Conservation (phyloP, 495 filamentous ascomycete genomes). For the Chaetomium tenue region DNA sequence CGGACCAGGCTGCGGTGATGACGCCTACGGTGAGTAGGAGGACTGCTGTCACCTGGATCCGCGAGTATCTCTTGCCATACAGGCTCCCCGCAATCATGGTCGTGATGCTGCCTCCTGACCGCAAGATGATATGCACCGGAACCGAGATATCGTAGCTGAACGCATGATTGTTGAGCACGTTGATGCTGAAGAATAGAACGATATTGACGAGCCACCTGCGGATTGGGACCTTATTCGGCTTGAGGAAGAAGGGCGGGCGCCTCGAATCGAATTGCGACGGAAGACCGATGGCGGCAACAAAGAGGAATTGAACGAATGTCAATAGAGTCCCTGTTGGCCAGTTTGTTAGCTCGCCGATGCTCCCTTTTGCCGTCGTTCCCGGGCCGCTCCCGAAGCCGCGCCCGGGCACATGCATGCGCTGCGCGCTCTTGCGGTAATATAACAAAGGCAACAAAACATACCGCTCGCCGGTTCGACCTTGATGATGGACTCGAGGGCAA, state of each 20-base stretch:
- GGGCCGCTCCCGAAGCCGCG: not conserved
- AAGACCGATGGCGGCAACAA: slow-evolving; percentile 77
- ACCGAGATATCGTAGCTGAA: slow-evolving; percentile 97
- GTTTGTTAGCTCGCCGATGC: not conserved
- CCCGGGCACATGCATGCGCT: not conserved
- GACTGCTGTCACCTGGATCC: slow-evolving; percentile 74
- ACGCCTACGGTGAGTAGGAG: slow-evolving; percentile 82
- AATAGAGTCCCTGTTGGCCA: slow-evolving; percentile 69
- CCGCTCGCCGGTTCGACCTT: slow-evolving; percentile 71
- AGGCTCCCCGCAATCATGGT: slow-evolving; percentile 84
- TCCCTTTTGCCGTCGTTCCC: not conserved
- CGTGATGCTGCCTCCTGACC: slow-evolving; percentile 90
- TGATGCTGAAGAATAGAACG: slow-evolving; percentile 85
- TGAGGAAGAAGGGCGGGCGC: slow-evolving; percentile 64
- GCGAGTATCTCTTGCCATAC: slow-evolving; percentile 80
- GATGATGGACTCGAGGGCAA: slow-evolving; percentile 91
- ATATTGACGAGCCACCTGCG: slow-evolving; percentile 84
- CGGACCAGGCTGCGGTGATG: slow-evolving; percentile 79
- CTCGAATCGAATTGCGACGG: slow-evolving; percentile 64
- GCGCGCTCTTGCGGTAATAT: not conserved
- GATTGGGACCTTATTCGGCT: slow-evolving; percentile 76
- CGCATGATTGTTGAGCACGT: slow-evolving; percentile 94
- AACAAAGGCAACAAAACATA: slow-evolving; percentile 32
- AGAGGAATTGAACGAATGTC: slow-evolving; percentile 89
- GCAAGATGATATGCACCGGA: slow-evolving; percentile 93